Evolutionary conservation across 768 basidiomycete species (phyloP), one percentile per base, ranked within the genome.

Genomic region (Favolaschia claudopus): DNA sequence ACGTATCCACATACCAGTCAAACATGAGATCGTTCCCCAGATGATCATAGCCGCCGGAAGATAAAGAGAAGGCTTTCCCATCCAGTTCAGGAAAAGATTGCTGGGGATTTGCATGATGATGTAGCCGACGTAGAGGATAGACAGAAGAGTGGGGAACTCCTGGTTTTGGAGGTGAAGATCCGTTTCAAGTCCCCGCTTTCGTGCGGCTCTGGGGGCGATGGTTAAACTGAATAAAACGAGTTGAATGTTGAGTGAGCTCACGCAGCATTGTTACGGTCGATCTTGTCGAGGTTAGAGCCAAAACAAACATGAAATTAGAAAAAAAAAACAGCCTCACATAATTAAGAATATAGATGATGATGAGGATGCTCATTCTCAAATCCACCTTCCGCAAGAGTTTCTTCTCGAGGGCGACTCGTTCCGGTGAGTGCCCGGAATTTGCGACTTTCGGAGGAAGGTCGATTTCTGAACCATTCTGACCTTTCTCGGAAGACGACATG

Each of bases 91-190:
- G 62, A 91, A 84, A 85, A 92, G 90, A 62, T 92, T 93, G 17
- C 90, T 92, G 63, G 90, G 90, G 51, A 92, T 81, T 69, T 92
- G 91, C 89, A 91, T 91, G 34, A 90, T 72, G 55, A 89, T 89
- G 67, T 92, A 92, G 12, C 90, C 83, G 17, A 58, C 49, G 15
- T 90, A 92, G 29, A 92, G 77, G 44, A 89, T 83, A 37, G 87
- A 87, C 37, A 92, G 72, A 15, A 92, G 72, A 0, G 89, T 86
- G 12, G 85, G 81, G 67, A 91, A 92, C 64, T 92, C 79, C 50
- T 84, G 79, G 25, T 82, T 87, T 60, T 82, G 72, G 17, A 92
- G 76, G 34, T 82, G 74, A 28, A 92, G 79, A 70, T 92, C 90
- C 45, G 78, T 75, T 67, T 90, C 87, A 50, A 92, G 88, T 0